Percentiles rank a stretch among this genome's conserved stretches.
These are phyloP conservation scores for Fusarium coffeatum DNA, from an alignment of 2,329 filamentous ascomycete genomes.

Conservation along the genomic window DNA sequence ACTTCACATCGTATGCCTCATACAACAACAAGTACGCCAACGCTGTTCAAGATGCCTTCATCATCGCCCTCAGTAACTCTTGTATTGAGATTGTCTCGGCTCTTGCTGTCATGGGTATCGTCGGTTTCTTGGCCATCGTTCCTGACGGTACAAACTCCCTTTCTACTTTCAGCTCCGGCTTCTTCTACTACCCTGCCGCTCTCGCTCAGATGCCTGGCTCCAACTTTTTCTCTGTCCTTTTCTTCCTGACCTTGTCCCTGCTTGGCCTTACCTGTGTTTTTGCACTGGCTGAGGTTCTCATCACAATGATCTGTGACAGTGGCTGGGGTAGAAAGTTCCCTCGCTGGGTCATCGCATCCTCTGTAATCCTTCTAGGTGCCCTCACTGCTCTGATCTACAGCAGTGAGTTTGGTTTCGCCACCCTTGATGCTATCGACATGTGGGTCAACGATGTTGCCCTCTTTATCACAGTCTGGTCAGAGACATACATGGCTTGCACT, in stretches of 20 bases:
- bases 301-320: conserved; percentile 52
- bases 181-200: conserved; percentile 64
- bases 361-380: conserved; percentile 58
- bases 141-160: conserved; percentile 51
- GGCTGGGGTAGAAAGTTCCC: conserved; percentile 53
- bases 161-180: conserved; percentile 63
- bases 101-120: conserved; percentile 61
- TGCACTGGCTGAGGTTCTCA: conserved; percentile 44
- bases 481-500: conserved; percentile 62
- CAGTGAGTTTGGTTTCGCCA: conserved; percentile 65
- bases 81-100: conserved; percentile 61
- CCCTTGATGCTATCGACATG: conserved; percentile 63
- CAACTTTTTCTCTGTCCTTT: conserved; percentile 65
- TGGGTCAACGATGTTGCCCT: conserved; percentile 65
- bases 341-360: conserved; percentile 57
- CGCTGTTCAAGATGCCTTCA: conserved; percentile 62
- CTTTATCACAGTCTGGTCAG: conserved; percentile 62
- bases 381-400: conserved; percentile 64
- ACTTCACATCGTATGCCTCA: conserved; percentile 66
- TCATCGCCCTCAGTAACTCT: conserved; percentile 65
- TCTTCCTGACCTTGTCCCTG: conserved; percentile 66
- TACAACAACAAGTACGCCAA: conserved; percentile 66
- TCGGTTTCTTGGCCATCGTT: conserved; percentile 55
- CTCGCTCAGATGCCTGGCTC: conserved; percentile 65
- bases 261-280: conserved; percentile 61